These are phyloP conservation scores for Ulmus americana DNA, from an alignment of 331 rosid species.

Conservation along the genomic window DNA sequence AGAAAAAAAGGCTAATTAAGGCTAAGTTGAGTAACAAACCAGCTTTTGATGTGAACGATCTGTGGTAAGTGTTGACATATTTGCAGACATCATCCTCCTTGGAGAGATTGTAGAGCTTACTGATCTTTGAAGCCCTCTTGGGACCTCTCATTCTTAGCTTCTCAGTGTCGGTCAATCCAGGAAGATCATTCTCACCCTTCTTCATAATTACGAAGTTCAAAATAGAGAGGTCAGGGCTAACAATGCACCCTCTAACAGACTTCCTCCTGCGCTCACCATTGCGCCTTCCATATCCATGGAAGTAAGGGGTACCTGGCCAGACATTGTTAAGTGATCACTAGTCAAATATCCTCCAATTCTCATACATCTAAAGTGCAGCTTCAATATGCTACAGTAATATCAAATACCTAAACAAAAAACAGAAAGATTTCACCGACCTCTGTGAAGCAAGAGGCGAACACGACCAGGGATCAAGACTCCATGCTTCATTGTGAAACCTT, in stretches of 20 bases:
- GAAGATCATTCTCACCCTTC: constrained; percentile 51
- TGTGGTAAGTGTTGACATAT: constrained; percentile 79
- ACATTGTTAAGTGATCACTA: neutral
- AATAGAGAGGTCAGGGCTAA: constrained; percentile 49
- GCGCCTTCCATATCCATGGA: constrained; percentile 51
- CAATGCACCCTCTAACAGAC: constrained; percentile 52
- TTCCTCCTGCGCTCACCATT: constrained; percentile 51
- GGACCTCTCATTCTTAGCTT: constrained; percentile 76
- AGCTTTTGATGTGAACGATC: constrained; percentile 36
- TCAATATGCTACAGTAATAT: neutral
- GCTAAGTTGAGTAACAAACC: constrained; percentile 21
- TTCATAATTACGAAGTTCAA: constrained; percentile 49
- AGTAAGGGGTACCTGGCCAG: constrained; percentile 44
- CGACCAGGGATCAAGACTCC: constrained; percentile 44
- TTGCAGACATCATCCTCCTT: constrained; percentile 83
- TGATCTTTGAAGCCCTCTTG: constrained; percentile 80
- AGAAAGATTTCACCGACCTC: neutral
- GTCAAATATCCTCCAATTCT: neutral
- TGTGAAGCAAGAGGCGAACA: constrained; percentile 2
- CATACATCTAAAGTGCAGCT: too few relatives aligned
- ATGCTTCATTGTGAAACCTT: constrained; percentile 92
- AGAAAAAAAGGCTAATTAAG: neutral
- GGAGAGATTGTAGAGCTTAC: constrained; percentile 74
- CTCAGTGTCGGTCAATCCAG: constrained; percentile 50
- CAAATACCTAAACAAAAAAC: too few relatives aligned